A percentile compares a stretch with the other conserved stretches of the same genome.
These are phyloP conservation scores for Aspergillus terreus DNA, from an alignment of 2,329 filamentous ascomycete species.

Conservation along the genomic window DNA sequence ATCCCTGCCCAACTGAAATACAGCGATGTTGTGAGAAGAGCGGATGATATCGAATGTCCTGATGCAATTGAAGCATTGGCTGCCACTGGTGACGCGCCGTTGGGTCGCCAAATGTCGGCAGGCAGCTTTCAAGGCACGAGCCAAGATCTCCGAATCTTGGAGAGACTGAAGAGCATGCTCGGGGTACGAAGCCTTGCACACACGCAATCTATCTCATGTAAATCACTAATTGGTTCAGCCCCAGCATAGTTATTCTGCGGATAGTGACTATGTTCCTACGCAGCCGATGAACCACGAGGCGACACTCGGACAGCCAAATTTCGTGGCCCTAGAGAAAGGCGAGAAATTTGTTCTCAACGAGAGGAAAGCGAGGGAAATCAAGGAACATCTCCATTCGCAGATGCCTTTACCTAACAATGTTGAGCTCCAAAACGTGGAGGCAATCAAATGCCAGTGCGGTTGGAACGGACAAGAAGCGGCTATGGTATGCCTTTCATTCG, in stretches of 20 bases:
- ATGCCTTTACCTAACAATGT: background rate
- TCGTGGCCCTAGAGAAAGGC: conserved; percentile 5
- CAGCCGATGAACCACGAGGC: conserved; percentile 16
- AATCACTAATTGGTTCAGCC: conserved; percentile 9
- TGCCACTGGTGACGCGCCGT: background rate
- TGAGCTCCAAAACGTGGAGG: background rate
- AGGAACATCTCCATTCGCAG: conserved; percentile 6
- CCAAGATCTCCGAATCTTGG: background rate
- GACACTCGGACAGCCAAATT: background rate
- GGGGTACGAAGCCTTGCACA: conserved; percentile 7
- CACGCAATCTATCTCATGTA: no score
- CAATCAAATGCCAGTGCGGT: conserved; percentile 42
- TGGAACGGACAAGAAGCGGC: conserved; percentile 34
- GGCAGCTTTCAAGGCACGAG: background rate
- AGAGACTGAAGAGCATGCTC: conserved; percentile 30
- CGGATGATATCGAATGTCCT: conserved; percentile 25
- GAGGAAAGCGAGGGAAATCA: conserved; percentile 15
- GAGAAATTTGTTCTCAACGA: conserved; percentile 15
- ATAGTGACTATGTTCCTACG: conserved; percentile 23
- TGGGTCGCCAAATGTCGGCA: background rate
- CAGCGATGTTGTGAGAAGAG: conserved; percentile 19
- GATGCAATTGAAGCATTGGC: conserved; percentile 4
- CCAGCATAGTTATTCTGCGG: no score
- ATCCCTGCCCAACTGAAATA: conserved; percentile 31
- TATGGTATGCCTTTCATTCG: conserved; percentile 36